A percentile compares a stretch with the other conserved stretches of the same genome.
Conservation (phyloP, 2,329 filamentous ascomycete genomes). For the Podosphaera fusca region DNA sequence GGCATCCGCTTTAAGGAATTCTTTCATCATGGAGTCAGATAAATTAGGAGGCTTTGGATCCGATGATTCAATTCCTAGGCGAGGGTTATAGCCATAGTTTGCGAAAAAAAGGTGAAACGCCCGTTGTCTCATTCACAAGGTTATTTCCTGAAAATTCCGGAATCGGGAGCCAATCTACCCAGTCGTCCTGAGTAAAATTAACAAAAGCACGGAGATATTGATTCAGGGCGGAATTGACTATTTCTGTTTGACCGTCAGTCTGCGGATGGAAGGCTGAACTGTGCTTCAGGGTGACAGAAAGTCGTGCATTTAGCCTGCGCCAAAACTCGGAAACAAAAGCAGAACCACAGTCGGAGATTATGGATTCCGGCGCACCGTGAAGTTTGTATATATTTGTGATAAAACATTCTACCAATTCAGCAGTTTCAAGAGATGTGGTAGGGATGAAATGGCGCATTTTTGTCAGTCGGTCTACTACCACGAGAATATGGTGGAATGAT, state of each 20-base stretch:
- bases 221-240: too few species aligned
- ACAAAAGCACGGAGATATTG: too few species aligned
- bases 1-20: background rate
- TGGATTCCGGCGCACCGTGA: slow-evolving; percentile 1
- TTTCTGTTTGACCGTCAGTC: too few species aligned
- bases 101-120: slow-evolving; percentile 5
- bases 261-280: too few species aligned
- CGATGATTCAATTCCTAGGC: background rate
- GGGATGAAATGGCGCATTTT: background rate
- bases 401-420: too few species aligned
- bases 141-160: slow-evolving; percentile 7
- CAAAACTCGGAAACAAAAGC: background rate
- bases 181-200: too few species aligned
- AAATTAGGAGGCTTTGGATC: background rate
- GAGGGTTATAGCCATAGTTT: background rate
- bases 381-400: background rate
- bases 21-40: background rate
- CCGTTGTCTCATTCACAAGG: slow-evolving; percentile 1
- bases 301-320: too few species aligned
- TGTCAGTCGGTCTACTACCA: background rate
- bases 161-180: too few species aligned
- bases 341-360: slow-evolving; percentile 5
- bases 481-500: background rate
- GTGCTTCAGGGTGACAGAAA: too few species aligned
- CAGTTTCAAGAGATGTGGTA: too few species aligned